These are phyloP conservation scores for Teunomyces atbi DNA, from an alignment of 805 yeast species.

Conservation along the genomic window DNA sequence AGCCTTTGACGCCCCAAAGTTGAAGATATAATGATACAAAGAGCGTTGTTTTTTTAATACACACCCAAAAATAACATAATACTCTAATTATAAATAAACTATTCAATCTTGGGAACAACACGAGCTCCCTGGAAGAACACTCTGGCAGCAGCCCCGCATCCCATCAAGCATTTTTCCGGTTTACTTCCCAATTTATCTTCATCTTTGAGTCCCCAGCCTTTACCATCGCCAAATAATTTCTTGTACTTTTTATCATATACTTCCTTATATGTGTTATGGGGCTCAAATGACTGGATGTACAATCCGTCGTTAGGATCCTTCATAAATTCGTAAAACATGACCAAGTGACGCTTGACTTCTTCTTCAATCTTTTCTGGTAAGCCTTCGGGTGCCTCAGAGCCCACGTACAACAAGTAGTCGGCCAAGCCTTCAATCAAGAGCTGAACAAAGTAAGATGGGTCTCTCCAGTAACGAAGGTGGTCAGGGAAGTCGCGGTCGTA, in stretches of 20 bases:
- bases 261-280: conserved; percentile 51
- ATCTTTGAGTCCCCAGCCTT: conserved; percentile 46
- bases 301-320: conserved; percentile 58
- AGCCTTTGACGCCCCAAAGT: conserved; percentile 63
- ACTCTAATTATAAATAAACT: not conserved
- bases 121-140: conserved; percentile 68
- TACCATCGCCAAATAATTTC: conserved; percentile 54
- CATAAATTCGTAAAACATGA: conserved; percentile 55
- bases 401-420: conserved; percentile 56
- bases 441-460: conserved; percentile 61
- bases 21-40: conserved; percentile 36
- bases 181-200: conserved; percentile 49
- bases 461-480: conserved; percentile 61
- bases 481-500: conserved; percentile 63
- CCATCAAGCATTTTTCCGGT: conserved; percentile 56
- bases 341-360: conserved; percentile 54
- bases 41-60: not conserved
- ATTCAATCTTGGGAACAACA: conserved; percentile 33
- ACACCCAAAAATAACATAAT: not conserved
- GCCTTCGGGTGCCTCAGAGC: conserved; percentile 36
- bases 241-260: conserved; percentile 48
- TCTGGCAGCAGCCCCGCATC: conserved; percentile 66
- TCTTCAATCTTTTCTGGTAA: conserved; percentile 35
- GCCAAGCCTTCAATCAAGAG: conserved; percentile 66
- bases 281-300: conserved; percentile 60